phyloP scores from a whole-genome alignment of 1,139 yeast species.

The Yarrowia galli region DNA sequence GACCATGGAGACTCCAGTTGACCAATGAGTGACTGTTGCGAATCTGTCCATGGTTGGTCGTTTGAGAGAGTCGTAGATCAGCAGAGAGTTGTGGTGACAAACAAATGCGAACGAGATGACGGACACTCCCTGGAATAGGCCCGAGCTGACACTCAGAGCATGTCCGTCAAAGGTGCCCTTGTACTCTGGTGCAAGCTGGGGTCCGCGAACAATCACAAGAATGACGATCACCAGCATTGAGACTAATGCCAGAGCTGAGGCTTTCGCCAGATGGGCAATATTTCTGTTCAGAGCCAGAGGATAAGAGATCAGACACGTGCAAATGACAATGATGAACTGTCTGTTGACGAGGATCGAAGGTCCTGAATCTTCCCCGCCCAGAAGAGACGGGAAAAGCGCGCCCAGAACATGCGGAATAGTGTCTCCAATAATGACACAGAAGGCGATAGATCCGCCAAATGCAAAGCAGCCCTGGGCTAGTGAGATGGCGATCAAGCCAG shows the following conservation, averaged over 20 bases:
- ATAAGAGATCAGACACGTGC: slow-evolving; percentile 76
- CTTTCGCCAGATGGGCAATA: slow-evolving; percentile 85
- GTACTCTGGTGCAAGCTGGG: slow-evolving; percentile 57
- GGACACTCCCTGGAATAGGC: slow-evolving; percentile 85
- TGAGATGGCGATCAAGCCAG: slow-evolving; percentile 72
- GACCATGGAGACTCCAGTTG: slow-evolving; percentile 80
- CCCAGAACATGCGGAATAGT: slow-evolving; percentile 89
- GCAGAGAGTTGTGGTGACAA: slow-evolving; percentile 92
- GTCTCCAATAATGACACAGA: slow-evolving; percentile 93
- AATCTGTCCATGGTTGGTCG: slow-evolving; percentile 80
- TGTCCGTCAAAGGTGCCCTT: slow-evolving; percentile 53
- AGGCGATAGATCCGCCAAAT: slow-evolving; percentile 93
- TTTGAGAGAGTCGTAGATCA: slow-evolving; percentile 82
- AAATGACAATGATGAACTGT: slow-evolving; percentile 69
- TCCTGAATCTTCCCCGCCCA: slow-evolving; percentile 45
- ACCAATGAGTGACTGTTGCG: slow-evolving; percentile 78
- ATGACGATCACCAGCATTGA: slow-evolving; percentile 83
- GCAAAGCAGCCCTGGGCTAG: slow-evolving; percentile 88
- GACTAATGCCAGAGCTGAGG: slow-evolving; percentile 82
- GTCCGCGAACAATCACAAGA: slow-evolving; percentile 78
- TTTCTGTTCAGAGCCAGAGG: slow-evolving; percentile 84
- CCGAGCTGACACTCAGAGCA: slow-evolving; percentile 65
- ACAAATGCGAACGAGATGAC: slow-evolving; percentile 94
- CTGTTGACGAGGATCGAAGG: slow-evolving; percentile 63
- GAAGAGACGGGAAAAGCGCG: slow-evolving; percentile 64